phyloP scores from a whole-genome alignment of 345 rosid species.

The Syzygium grande region DNA sequence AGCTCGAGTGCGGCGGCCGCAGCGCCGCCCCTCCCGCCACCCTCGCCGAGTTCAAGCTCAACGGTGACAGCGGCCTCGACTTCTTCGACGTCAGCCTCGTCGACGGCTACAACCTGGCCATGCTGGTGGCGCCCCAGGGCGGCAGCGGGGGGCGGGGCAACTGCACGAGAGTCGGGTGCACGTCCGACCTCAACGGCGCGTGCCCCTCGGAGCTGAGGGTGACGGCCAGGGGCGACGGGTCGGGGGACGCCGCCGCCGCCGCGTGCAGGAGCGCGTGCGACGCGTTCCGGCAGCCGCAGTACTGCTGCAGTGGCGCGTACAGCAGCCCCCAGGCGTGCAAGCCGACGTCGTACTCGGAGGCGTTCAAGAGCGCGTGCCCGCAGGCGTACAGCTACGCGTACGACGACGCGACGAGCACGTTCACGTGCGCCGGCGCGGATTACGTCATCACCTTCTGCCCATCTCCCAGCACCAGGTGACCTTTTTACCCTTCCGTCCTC shows the following conservation, averaged over 20 bases:
- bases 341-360: constrained; percentile 68
- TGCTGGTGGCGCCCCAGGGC: constrained; percentile 74
- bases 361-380: constrained; percentile 79
- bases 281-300: constrained; percentile 67
- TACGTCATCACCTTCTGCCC: constrained; percentile 93
- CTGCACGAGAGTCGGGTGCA: constrained; percentile 72
- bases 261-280: constrained; percentile 96
- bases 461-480: constrained; percentile 63
- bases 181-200: constrained; percentile 55
- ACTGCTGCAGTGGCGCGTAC: constrained; percentile 76
- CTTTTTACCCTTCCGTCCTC: neutral
- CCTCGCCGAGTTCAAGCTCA: constrained; percentile 73
- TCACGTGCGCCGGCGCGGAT: constrained; percentile 75
- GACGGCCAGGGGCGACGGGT: constrained; percentile 20
- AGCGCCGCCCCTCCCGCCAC: constrained; percentile 85
- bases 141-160: constrained; percentile 43
- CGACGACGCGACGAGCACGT: constrained; percentile 88
- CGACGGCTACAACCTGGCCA: constrained; percentile 90
- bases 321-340: constrained; percentile 65
- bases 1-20: constrained; percentile 63
- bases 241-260: constrained; percentile 29
- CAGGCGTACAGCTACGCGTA: constrained; percentile 96
- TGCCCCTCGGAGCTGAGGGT: constrained; percentile 86
- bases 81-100: constrained; percentile 87
- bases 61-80: constrained; percentile 58